phyloP scores from a whole-genome alignment of 1,284 basidiomycete species.

The Rhodotorula sp. region DNA sequence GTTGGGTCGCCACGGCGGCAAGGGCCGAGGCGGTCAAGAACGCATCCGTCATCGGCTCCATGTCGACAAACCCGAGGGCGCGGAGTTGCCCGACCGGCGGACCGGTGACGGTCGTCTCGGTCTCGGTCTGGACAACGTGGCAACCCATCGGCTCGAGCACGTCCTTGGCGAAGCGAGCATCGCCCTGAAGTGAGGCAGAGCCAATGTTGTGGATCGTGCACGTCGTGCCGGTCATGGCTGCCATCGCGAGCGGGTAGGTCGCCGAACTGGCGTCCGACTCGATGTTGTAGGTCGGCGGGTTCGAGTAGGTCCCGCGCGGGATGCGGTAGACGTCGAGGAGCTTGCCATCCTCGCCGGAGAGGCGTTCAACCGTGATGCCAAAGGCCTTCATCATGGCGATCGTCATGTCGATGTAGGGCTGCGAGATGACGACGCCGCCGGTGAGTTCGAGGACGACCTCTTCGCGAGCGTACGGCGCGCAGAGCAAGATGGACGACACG shows the following conservation, averaged over 20 bases:
- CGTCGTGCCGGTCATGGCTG: slow-evolving; percentile 90
- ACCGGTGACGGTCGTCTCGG: slow-evolving; percentile 88
- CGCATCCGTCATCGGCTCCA: slow-evolving; percentile 99
- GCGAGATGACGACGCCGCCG: slow-evolving; percentile 92
- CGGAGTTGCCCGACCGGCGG: slow-evolving; percentile 76
- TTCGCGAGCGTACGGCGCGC: slow-evolving; percentile 85
- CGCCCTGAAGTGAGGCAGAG: slow-evolving; percentile 85
- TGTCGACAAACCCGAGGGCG: slow-evolving; percentile 84
- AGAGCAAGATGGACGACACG: slow-evolving; percentile 92
- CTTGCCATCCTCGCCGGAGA: slow-evolving; percentile 62
- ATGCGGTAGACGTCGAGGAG: slow-evolving; percentile 81
- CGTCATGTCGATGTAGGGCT: slow-evolving; percentile 99
- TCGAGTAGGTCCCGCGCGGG: slow-evolving; percentile 73
- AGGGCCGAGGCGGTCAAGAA: slow-evolving; percentile 93
- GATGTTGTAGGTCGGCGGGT: slow-evolving; percentile 80
- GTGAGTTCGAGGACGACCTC: slow-evolving; percentile 82
- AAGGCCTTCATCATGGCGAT: slow-evolving; percentile 98
- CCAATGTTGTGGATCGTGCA: slow-evolving; percentile 95
- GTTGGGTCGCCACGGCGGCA: slow-evolving; percentile 74
- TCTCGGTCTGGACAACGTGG: slow-evolving; percentile 78
- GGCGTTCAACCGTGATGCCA: slow-evolving; percentile 73
- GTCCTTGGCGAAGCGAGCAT: slow-evolving; percentile 89
- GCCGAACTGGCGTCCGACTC: slow-evolving; percentile 95
- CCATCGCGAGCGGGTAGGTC: slow-evolving; percentile 94
- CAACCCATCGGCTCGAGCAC: slow-evolving; percentile 96